Percentiles rank a stretch among this genome's conserved stretches.
Evolutionary conservation across 225 moss, liverwort and hornwort genomes (phyloP).

Genomic region (Polytrichum formosum): DNA sequence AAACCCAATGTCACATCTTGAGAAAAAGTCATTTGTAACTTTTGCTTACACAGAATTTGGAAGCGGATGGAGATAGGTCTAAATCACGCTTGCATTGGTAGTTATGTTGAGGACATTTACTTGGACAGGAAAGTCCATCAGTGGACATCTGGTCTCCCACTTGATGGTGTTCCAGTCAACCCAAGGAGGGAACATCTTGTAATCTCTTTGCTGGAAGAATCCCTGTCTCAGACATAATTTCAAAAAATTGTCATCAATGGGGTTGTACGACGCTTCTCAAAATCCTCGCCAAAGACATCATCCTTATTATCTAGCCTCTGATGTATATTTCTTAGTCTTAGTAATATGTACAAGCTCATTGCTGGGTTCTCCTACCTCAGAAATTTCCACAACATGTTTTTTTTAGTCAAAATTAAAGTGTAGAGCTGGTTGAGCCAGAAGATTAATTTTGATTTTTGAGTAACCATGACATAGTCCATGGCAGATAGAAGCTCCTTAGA

Average conservation of each 20-base stretch:
- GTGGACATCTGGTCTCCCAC: slow-evolving; percentile 66
- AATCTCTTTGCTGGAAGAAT: slow-evolving; percentile 74
- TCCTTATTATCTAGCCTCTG: background rate
- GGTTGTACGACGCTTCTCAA: background rate
- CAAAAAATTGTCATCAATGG: background rate
- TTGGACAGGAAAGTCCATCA: slow-evolving; percentile 84
- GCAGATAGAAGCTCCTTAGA: too few species aligned
- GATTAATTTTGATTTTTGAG: too few species aligned
- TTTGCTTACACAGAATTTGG: background rate
- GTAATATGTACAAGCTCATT: background rate
- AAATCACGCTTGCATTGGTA: too few species aligned
- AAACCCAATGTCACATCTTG: background rate
- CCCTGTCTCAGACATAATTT: slow-evolving; percentile 32
- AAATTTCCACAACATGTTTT: background rate
- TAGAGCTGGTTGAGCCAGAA: too few species aligned
- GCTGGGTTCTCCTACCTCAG: background rate
- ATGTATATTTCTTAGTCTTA: background rate
- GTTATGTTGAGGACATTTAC: slow-evolving; percentile 22
- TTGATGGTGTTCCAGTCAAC: slow-evolving; percentile 79
- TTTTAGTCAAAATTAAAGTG: background rate
- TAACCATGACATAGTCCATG: too few species aligned
- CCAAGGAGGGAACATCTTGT: slow-evolving; percentile 83
- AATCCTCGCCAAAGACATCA: background rate
- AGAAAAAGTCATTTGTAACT: background rate
- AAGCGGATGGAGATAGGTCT: background rate